phyloP scores from a whole-genome alignment of 2,329 filamentous ascomycete genomes.

The Proliferodiscus dingleyae region DNA sequence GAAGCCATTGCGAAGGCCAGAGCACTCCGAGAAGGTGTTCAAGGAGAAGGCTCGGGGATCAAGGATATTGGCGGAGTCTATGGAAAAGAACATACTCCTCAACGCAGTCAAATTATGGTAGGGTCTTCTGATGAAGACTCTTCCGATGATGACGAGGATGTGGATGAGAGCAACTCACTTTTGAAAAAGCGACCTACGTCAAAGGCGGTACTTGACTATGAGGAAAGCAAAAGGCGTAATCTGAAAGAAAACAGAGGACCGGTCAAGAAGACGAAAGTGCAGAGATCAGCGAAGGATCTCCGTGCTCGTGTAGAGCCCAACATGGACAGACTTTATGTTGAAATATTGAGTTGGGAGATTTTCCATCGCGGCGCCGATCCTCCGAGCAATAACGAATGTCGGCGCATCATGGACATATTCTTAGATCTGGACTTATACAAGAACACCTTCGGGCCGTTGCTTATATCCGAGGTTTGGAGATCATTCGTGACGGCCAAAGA shows the following conservation, averaged over 20 bases:
- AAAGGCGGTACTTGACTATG: conserved; percentile 37
- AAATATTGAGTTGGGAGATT: conserved; percentile 90
- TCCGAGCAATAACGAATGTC: conserved; percentile 69
- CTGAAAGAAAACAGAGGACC: conserved; percentile 58
- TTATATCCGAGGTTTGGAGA: conserved; percentile 93
- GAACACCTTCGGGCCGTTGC: conserved; percentile 80
- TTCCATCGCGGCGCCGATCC: conserved; percentile 87
- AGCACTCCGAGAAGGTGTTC: conserved; percentile 53
- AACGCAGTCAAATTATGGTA: conserved; percentile 86
- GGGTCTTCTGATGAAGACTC: conserved; percentile 67
- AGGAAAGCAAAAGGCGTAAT: conserved; percentile 40
- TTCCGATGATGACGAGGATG: conserved; percentile 69
- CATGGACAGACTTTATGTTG: conserved; percentile 77
- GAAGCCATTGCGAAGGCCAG: conserved; percentile 67
- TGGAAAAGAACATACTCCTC: conserved; percentile 72
- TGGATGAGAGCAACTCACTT: conserved; percentile 44
- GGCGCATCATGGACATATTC: conserved; percentile 73
- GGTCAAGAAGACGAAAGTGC: conserved; percentile 76
- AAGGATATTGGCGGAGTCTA: conserved; percentile 64
- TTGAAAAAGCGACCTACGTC: conserved; percentile 39
- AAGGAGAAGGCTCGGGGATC: conserved; percentile 74
- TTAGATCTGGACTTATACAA: conserved; percentile 74
- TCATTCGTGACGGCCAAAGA: conserved; percentile 87
- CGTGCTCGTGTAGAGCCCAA: conserved; percentile 86
- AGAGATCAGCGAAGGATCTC: conserved; percentile 87